Base-by-base conservation (phyloP, 176 grass and related monocot genomes). In the Ensete ventricosum region DNA sequence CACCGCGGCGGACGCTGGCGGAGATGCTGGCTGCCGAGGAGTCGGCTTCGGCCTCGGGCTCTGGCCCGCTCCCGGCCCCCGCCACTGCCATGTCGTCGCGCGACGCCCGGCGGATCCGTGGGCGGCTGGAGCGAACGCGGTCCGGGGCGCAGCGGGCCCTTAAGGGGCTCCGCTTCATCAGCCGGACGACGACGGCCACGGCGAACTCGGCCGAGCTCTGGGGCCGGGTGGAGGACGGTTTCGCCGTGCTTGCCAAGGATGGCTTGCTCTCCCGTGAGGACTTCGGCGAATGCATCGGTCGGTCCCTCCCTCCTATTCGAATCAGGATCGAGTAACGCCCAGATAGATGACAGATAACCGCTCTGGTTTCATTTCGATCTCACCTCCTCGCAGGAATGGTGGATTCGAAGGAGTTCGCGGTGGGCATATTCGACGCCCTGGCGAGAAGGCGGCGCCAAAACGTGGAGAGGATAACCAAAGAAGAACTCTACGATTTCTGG, bases 231-330 rank as follows among this genome's bases (percentile, higher is more conserved):
- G 95, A 98, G 82, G 88, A 92, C 0, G 80, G 90, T 0, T 98
- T 98, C 81, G 85, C 85, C 73, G 8, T 22, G 4, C 88, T 98
- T 67, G 72, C 95, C 0, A 84, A 62, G 75, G 95, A 98, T 17
- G 86, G 86, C 1, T 86, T 98, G 34, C 95, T 98, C 79, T 83
- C 86, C 52, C 90, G 95, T 76, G 95, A 98, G 52, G 82, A 98
- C 85, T 98, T 98, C 90, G 95, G 95, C 73, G 90, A 98, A 27
- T 98, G 95, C 85, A 98, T 98, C 77, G 95, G 95, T 98, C 77
- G 95, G 95, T 98, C 73, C 12, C 3, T 14, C 23, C 10, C 14
- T 51, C 54, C 0, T 54, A 5, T 71, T 27, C 1, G 52, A 54
- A 54, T 26, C 11, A 2, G 52, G 71, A 67, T 27, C 27, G 25